Base-by-base conservation (phyloP, 441 rosid species). In the Viola pubescens region DNA sequence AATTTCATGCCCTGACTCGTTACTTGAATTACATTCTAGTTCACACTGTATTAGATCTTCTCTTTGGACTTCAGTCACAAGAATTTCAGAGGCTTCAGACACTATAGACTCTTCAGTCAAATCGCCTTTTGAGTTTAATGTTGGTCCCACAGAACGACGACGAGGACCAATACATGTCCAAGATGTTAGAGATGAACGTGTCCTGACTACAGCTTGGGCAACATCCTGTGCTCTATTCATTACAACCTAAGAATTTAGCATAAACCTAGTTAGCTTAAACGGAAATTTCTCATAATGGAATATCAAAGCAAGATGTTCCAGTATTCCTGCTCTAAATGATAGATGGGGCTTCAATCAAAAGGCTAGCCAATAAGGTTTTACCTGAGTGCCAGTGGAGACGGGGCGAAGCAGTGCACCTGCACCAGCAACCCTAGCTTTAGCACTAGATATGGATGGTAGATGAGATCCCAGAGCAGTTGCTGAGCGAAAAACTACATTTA, bases 121-220 rank as follows among this genome's bases (percentile, higher is more conserved):
- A 61, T 79, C 87, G 34, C 78, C 72, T 71, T 75, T 71, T 7
- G 81, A 54, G 75, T 66, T 79, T 8, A 75, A 58, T 45, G 72
- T 55, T 19, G 82, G 62, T 53, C 75, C 81, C 51, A 81, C 74
- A 26, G 75, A 68, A 41, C 96, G 85, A 9, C 91, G 83, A 0
- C 96, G 82, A 12, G 90, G 92, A 43, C 96, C 97, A 59, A 92
- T 89, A 75, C 98, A 92, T 48, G 89, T 81, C 98, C 97, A 94
- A 47, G 98, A 82, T 3, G 97, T 60, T 55, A 89, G 70, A 60
- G 92, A 78, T 60, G 97, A 56, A 40, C 84, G 96, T 7, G 92
- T 94, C 76, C 79, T 80, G 54, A 81, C 91, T 38, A 87, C 96
- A 43, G 98, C 98, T 77, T 85, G 79, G 3, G 97, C 97, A 7